Percentiles rank a stretch among this genome's conserved stretches.
These are phyloP conservation scores for Paraconiothyrium brasiliense DNA, from an alignment of 2,329 filamentous ascomycete species.

Conservation along the genomic window DNA sequence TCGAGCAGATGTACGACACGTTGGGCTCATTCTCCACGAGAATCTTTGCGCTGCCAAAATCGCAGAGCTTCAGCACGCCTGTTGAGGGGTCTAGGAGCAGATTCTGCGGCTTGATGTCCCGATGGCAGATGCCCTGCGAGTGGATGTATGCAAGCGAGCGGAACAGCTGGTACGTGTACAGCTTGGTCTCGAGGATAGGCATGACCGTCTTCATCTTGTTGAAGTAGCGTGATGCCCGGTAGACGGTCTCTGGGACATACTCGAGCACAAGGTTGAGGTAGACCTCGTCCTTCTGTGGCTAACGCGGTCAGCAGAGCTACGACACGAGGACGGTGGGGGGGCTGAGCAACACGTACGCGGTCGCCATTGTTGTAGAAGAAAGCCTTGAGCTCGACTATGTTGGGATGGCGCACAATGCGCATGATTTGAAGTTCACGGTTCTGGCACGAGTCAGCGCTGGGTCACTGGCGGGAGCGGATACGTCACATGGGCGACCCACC, in stretches of 20 bases:
- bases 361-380: slow-evolving; percentile 99
- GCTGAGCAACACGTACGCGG: slow-evolving; percentile 70
- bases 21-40: slow-evolving; percentile 98
- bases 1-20: slow-evolving; percentile 98
- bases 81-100: slow-evolving; percentile 90
- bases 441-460: slow-evolving; percentile 61
- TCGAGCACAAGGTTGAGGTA: slow-evolving; percentile 98
- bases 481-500: slow-evolving; percentile 63
- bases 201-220: slow-evolving; percentile 99
- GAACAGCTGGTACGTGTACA: slow-evolving; percentile 99
- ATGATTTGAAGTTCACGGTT: slow-evolving; percentile 99
- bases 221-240: slow-evolving; percentile 97
- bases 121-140: slow-evolving; percentile 97
- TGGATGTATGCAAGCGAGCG: slow-evolving; percentile 98
- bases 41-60: slow-evolving; percentile 99
- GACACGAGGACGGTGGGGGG: slow-evolving; percentile 20
- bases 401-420: slow-evolving; percentile 98
- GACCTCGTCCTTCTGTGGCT: slow-evolving; percentile 81
- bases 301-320: slow-evolving; percentile 38
- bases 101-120: slow-evolving; percentile 99
- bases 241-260: slow-evolving; percentile 97
- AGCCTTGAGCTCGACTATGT: slow-evolving; percentile 98
- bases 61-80: slow-evolving; percentile 94
- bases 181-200: slow-evolving; percentile 98
- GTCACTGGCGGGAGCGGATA: slow-evolving; percentile 19